Evolutionary conservation across 2,329 filamentous ascomycete species (phyloP).

Genomic region (Fusarium subtropicale): DNA sequence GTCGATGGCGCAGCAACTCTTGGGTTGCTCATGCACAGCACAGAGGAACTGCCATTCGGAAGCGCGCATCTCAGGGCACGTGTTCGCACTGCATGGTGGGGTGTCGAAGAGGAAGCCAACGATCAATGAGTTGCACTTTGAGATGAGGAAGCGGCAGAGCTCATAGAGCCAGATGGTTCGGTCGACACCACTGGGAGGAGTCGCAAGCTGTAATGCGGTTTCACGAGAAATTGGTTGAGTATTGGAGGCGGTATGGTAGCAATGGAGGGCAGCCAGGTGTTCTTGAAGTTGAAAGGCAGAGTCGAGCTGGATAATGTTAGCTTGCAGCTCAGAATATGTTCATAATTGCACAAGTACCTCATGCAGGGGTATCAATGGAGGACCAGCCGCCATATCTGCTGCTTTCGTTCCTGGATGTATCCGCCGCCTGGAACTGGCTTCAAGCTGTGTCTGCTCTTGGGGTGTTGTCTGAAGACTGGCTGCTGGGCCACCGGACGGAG

Average conservation of each 20-base stretch:
- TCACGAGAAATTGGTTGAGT: slow-evolving; percentile 79
- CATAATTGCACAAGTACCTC: slow-evolving; percentile 67
- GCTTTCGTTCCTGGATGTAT: slow-evolving; percentile 93
- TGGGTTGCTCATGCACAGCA: slow-evolving; percentile 95
- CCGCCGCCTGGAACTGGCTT: slow-evolving; percentile 81
- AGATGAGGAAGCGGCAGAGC: slow-evolving; percentile 93
- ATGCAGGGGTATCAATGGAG: slow-evolving; percentile 84
- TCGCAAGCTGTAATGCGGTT: slow-evolving; percentile 80
- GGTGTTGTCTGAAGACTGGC: slow-evolving; percentile 69
- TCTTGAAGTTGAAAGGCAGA: slow-evolving; percentile 98
- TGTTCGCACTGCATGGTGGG: slow-evolving; percentile 87
- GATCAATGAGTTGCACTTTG: slow-evolving; percentile 92
- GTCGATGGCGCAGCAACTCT: slow-evolving; percentile 97
- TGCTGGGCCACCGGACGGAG: slow-evolving; percentile 70
- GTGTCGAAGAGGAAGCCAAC: slow-evolving; percentile 92
- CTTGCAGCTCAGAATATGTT: neutral
- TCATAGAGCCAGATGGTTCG: slow-evolving; percentile 96
- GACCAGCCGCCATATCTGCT: slow-evolving; percentile 92
- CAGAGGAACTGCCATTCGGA: slow-evolving; percentile 99
- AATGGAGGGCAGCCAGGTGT: slow-evolving; percentile 92
- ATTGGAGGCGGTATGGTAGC: slow-evolving; percentile 77
- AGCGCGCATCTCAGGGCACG: slow-evolving; percentile 98
- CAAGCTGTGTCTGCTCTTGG: slow-evolving; percentile 72
- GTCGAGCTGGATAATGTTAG: slow-evolving; percentile 74
- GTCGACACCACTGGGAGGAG: slow-evolving; percentile 84